Evolutionary conservation across 208 protist genomes (phyloP).

Genomic region (Giardia duodenalis): DNA sequence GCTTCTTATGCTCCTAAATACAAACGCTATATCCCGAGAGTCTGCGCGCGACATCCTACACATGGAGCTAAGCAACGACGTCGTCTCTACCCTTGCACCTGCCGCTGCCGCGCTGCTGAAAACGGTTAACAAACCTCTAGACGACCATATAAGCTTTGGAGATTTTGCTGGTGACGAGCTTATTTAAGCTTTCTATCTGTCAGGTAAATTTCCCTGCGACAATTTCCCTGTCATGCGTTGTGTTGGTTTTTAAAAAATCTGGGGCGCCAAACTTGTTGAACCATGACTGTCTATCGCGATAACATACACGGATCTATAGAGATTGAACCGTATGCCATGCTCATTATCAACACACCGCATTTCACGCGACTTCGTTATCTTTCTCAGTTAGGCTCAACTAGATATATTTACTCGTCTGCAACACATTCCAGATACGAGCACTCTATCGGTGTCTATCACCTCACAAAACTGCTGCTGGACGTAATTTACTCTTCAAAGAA

Average conservation of each 20-base stretch:
- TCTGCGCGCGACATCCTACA: not conserved
- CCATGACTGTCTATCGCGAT: not conserved
- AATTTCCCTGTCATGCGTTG: too few relatives aligned
- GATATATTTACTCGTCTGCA: slow-evolving; percentile 41
- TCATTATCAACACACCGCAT: slow-evolving; percentile 48
- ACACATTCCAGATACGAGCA: slow-evolving; percentile 49
- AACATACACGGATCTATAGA: not conserved
- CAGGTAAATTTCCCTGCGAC: too few relatives aligned
- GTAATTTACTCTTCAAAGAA: slow-evolving; percentile 22
- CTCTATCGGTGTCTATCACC: slow-evolving; percentile 42
- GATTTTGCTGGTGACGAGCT: not conserved
- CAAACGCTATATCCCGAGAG: not conserved
- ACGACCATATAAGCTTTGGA: not conserved
- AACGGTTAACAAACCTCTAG: not conserved
- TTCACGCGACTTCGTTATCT: slow-evolving; percentile 45
- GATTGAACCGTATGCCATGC: not conserved
- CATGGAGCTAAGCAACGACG: not conserved
- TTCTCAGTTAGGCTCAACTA: slow-evolving; percentile 40
- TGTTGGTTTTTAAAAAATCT: too few relatives aligned
- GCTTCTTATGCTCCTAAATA: slow-evolving; percentile 5
- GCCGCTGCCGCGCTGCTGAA: not conserved
- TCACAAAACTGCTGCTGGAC: slow-evolving; percentile 8
- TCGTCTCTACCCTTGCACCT: not conserved
- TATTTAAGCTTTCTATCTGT: too few relatives aligned
- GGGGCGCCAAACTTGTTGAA: too few relatives aligned